phyloP scores from a whole-genome alignment of 1,139 yeast genomes.

The Debaryomyces sp. region DNA sequence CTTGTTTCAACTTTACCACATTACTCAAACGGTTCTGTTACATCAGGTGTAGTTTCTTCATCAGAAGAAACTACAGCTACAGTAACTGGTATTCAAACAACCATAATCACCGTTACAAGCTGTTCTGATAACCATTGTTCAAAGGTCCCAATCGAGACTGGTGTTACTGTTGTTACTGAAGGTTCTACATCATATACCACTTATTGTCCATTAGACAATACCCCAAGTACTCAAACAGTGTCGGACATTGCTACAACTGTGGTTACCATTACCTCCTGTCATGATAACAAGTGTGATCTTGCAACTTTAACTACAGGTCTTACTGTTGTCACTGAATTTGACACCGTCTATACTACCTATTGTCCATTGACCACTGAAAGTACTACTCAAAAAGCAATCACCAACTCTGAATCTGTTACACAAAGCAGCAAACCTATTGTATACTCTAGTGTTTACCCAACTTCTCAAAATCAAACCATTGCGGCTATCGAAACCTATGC shows the following conservation, averaged over 20 bases:
- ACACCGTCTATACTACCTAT: slow-evolving; percentile 31
- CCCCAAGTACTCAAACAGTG: slow-evolving; percentile 1
- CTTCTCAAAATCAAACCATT: neutral
- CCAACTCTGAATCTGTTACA: neutral
- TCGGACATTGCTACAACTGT: slow-evolving; percentile 23
- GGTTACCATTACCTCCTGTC: slow-evolving; percentile 54
- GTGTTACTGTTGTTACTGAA: slow-evolving; percentile 12
- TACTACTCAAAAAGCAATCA: neutral
- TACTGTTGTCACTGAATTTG: slow-evolving; percentile 13
- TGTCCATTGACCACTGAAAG: slow-evolving; percentile 26
- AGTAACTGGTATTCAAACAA: slow-evolving; percentile 14
- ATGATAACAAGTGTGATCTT: slow-evolving; percentile 33
- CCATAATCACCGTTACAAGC: slow-evolving; percentile 25
- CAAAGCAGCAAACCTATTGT: neutral
- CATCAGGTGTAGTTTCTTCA: slow-evolving; percentile 10
- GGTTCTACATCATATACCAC: slow-evolving; percentile 25
- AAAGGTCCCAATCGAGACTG: slow-evolving; percentile 16
- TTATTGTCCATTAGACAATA: slow-evolving; percentile 28
- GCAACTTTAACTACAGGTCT: slow-evolving; percentile 24
- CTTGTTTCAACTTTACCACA: neutral
- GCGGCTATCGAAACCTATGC: neutral
- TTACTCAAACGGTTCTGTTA: neutral
- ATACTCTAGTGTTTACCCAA: neutral
- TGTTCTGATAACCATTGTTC: slow-evolving; percentile 22
- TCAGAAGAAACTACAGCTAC: slow-evolving; percentile 20